phyloP scores from a whole-genome alignment of 257 asterid species.

The Cruciata laevipes region DNA sequence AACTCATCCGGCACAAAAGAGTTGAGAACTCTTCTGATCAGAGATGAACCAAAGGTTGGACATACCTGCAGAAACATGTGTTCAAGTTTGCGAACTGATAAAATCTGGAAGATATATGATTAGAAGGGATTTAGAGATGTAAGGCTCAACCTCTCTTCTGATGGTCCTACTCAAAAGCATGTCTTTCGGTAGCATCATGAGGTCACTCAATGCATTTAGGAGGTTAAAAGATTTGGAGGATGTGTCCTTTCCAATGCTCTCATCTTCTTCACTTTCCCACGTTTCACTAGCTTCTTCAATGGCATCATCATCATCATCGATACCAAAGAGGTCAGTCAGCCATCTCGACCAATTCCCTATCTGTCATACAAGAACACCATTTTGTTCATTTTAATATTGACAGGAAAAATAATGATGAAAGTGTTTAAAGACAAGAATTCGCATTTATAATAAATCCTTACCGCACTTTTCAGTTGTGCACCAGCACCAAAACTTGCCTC shows the following conservation, averaged over 20 bases:
- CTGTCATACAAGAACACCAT: conserved; percentile 30
- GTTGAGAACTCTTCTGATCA: conserved; percentile 61
- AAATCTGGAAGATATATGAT: not conserved
- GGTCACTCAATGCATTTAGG: conserved; percentile 77
- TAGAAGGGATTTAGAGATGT: conserved; percentile 13
- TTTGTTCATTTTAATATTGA: not conserved
- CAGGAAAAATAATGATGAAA: not conserved
- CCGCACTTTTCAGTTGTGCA: conserved; percentile 77
- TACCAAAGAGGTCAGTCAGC: conserved; percentile 63
- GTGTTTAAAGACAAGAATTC: not conserved
- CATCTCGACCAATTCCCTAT: conserved; percentile 89
- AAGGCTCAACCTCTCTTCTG: conserved; percentile 57
- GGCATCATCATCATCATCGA: conserved; percentile 49
- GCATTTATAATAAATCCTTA: conserved; percentile 20
- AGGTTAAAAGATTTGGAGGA: conserved; percentile 56
- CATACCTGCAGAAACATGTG: conserved; percentile 42
- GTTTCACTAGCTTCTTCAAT: conserved; percentile 25
- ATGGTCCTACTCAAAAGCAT: conserved; percentile 52
- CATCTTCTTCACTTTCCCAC: conserved; percentile 31
- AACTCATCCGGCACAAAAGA: conserved; percentile 69
- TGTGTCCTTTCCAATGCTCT: conserved; percentile 27
- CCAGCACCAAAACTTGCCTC: conserved; percentile 84
- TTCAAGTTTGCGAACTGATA: not conserved
- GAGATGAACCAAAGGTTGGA: conserved; percentile 53
- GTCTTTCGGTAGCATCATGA: conserved; percentile 96